phyloP scores from a whole-genome alignment of 2,329 filamentous ascomycete genomes.

The Coleophoma cylindrospora region DNA sequence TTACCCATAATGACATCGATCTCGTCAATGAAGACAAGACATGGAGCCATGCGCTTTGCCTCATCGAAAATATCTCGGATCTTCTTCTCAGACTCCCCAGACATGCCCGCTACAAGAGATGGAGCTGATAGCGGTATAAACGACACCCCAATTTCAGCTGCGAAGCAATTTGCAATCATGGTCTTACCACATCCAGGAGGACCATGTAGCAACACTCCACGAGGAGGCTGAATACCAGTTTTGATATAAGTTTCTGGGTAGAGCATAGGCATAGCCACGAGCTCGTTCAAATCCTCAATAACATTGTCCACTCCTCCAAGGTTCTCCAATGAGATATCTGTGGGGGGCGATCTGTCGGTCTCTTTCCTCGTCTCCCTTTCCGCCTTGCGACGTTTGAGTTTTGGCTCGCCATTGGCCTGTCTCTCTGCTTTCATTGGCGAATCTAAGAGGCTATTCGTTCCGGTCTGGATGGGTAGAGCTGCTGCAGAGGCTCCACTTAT shows the following conservation, averaged over 20 bases:
- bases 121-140: constrained; percentile 81
- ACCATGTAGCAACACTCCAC: constrained; percentile 74
- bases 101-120: constrained; percentile 80
- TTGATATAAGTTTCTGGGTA: constrained; percentile 60
- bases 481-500: constrained; percentile 11
- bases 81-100: constrained; percentile 83
- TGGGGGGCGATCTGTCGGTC: constrained; percentile 59
- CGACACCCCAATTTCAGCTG: constrained; percentile 68
- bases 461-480: constrained; percentile 14
- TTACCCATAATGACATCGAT: constrained; percentile 90
- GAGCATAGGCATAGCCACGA: constrained; percentile 69
- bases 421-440: constrained; percentile 37
- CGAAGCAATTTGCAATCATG: constrained; percentile 75
- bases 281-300: constrained; percentile 62
- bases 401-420: constrained; percentile 60
- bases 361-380: constrained; percentile 41
- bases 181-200: constrained; percentile 86
- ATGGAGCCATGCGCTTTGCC: constrained; percentile 79
- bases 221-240: constrained; percentile 63
- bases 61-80: constrained; percentile 83
- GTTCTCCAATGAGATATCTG: constrained; percentile 63
- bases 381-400: constrained; percentile 58
- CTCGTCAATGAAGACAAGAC: constrained; percentile 86
- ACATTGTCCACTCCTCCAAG: constrained; percentile 74
- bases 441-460: constrained; percentile 16